Base-by-base conservation (phyloP, 2,329 filamentous ascomycete genomes). In the Botrytis squamosa region DNA sequence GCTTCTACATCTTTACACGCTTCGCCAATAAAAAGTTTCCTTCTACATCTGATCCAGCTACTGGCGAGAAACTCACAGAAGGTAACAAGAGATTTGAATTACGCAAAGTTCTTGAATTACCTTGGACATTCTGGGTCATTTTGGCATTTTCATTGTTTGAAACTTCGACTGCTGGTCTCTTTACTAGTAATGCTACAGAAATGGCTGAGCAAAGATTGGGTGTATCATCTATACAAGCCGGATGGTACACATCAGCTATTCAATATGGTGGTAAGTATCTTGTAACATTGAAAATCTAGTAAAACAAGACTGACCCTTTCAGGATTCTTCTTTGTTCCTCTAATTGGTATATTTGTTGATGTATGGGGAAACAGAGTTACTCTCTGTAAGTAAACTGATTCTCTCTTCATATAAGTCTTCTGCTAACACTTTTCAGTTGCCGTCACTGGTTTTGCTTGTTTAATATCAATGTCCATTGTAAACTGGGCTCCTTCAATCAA, bases 81-180 rank as follows among this genome's bases (percentile, higher is more conserved):
- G 89, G 85, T 74, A 88, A 87, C 78, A 87, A 87, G 74, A 88
- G 85, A 60, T 87, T 90, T 55, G 86, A 90, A 73, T 75, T 87
- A 8, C 80, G 80, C 3, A 90, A 89, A 80, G 82, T 89, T n/a
- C 77, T 90, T 0, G 83, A 85, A 7, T 80, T 91, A 2, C 88
- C 89, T 0, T 90, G 89, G 89, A 82, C 84, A 0, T 90, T 89
- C 75, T 91, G 89, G 89, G 76, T 82, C 14, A 77, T 90, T 16
- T 81, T 88, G 55, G 78, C 81, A 0, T 91, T 89, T 76, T 88
- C 88, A 0, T 78, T 89, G 0, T 90, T 90, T 75, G 84, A 90
- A 77, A 90, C 89, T 0, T 87, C 85, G 18, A 86, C 87, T 0
- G 87, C 88, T 0, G 76, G 82, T 6, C 84, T 89, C 7, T 91